A percentile compares a stretch with the other conserved stretches of the same genome.
Evolutionary conservation across 805 yeast genomes (phyloP).

Genomic region (Metschnikowia corniflorae): DNA sequence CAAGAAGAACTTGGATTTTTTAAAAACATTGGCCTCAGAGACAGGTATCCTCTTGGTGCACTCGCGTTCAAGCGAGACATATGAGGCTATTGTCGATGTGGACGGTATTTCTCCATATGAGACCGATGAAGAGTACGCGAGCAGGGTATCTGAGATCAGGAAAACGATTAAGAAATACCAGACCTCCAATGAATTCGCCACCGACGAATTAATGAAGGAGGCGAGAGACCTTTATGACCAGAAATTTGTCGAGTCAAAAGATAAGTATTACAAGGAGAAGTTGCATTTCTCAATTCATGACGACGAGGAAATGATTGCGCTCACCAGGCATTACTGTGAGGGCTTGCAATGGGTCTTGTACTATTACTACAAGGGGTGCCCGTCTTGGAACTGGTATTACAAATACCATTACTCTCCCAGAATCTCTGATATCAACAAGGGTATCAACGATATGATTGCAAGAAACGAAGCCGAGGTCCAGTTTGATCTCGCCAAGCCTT

Average conservation of each 20-base stretch:
- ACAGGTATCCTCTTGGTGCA: slow-evolving; percentile 65
- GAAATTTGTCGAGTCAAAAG: slow-evolving; percentile 80
- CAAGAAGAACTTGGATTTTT: slow-evolving; percentile 52
- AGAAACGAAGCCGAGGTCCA: slow-evolving; percentile 34
- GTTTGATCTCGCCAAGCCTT: slow-evolving; percentile 73
- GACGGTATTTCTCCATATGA: slow-evolving; percentile 72
- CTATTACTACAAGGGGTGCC: slow-evolving; percentile 86
- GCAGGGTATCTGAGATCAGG: slow-evolving; percentile 49
- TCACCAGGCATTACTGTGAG: slow-evolving; percentile 80
- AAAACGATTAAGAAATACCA: slow-evolving; percentile 62
- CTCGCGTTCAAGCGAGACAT: slow-evolving; percentile 52
- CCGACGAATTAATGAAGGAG: slow-evolving; percentile 47
- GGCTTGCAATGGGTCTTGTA: slow-evolving; percentile 96
- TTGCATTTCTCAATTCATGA: slow-evolving; percentile 64
- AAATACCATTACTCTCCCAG: slow-evolving; percentile 91
- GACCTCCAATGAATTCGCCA: slow-evolving; percentile 58
- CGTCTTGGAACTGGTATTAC: slow-evolving; percentile 96
- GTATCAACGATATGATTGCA: slow-evolving; percentile 53
- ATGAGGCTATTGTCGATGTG: slow-evolving; percentile 60
- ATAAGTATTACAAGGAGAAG: slow-evolving; percentile 79
- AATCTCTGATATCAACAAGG: slow-evolving; percentile 78
- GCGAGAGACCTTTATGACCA: slow-evolving; percentile 61
- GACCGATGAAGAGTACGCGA: slow-evolving; percentile 59
- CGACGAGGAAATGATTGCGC: slow-evolving; percentile 52
- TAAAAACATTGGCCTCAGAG: slow-evolving; percentile 63